phyloP scores from a whole-genome alignment of 306 rosid genomes.

The Begonia masoniana region DNA sequence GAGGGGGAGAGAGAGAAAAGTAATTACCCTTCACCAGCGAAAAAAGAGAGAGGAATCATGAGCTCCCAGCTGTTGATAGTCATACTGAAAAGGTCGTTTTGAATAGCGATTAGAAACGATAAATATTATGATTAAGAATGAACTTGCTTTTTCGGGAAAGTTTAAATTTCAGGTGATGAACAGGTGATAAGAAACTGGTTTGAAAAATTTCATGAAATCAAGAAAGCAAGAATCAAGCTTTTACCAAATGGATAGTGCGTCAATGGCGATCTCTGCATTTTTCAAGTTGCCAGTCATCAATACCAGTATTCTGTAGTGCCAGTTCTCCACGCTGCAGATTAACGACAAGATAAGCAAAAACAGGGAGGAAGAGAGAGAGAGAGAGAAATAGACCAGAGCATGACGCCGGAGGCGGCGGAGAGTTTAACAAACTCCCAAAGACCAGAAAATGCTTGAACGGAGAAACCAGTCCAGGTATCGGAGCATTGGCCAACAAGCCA shows the following conservation, averaged over 20 bases:
- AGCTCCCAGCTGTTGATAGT: constrained; percentile 55
- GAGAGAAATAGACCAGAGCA: constrained; percentile 45
- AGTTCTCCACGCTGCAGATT: constrained; percentile 59
- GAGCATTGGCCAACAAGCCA: constrained; percentile 60
- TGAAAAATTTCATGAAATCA: background rate
- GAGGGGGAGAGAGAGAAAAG: too few species aligned
- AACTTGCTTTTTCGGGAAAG: too few species aligned
- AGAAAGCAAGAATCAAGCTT: background rate
- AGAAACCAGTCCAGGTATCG: constrained; percentile 62
- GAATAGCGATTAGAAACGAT: background rate
- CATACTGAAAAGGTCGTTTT: constrained; percentile 37
- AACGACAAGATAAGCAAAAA: background rate
- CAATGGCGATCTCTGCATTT: constrained; percentile 70
- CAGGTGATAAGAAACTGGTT: background rate
- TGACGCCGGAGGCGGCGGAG: constrained; percentile 67
- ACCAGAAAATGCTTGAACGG: constrained; percentile 59
- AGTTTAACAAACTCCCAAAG: constrained; percentile 68
- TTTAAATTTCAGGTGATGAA: background rate
- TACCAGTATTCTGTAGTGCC: constrained; percentile 67
- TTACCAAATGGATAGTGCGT: constrained; percentile 76
- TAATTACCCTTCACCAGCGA: constrained; percentile 68
- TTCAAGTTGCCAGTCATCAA: constrained; percentile 66
- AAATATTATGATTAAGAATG: too few species aligned
- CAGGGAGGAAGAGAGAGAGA: background rate
- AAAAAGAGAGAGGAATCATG: constrained; percentile 79